phyloP scores from a whole-genome alignment of 164 flowering plant genomes.

The Umbellularia californica region DNA sequence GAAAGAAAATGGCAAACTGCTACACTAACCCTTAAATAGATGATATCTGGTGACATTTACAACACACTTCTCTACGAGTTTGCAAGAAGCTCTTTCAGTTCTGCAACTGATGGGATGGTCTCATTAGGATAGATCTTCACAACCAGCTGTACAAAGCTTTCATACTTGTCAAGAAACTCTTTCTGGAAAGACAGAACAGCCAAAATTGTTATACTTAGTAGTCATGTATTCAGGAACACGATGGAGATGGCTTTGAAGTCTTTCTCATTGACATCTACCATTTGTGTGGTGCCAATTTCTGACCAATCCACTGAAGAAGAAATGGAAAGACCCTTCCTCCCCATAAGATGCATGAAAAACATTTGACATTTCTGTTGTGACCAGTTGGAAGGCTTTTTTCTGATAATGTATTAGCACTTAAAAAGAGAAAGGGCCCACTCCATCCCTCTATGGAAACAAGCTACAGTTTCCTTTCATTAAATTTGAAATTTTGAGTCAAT shows the following conservation, averaged over 20 bases:
- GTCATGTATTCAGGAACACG: not conserved
- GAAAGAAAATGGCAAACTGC: not conserved
- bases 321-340: too few species aligned
- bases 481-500: not conserved
- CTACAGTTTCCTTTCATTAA: not conserved
- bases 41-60: not conserved
- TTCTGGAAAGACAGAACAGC: conserved; percentile 41
- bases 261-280: not conserved
- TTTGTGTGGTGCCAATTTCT: too few species aligned
- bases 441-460: not conserved
- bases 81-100: conserved; percentile 70
- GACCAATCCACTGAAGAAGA: too few species aligned
- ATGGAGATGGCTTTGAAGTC: not conserved
- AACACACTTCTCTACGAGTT: not conserved
- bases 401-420: too few species aligned
- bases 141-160: conserved; percentile 69
- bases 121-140: conserved; percentile 76
- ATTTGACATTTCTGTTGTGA: too few species aligned
- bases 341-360: too few species aligned
- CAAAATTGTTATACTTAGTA: not conserved
- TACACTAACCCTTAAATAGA: not conserved
- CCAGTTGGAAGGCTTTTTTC: too few species aligned
- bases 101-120: conserved; percentile 55
- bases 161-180: conserved; percentile 89
- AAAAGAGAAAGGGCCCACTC: not conserved